phyloP scores from a whole-genome alignment of 345 rosid genomes.

The Rhodamnia rubescens region DNA sequence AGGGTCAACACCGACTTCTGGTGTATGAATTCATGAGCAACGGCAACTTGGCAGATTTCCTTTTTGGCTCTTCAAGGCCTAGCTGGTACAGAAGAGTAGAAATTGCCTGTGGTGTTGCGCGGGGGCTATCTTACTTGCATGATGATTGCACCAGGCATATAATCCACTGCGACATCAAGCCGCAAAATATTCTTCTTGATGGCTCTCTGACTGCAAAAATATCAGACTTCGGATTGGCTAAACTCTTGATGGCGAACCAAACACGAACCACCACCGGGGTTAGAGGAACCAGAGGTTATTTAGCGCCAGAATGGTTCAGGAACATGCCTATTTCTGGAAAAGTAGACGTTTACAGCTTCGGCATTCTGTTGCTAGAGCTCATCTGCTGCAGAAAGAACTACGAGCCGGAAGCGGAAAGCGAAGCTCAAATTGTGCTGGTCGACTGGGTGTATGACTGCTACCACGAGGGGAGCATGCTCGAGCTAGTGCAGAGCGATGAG shows the following conservation, averaged over 20 bases:
- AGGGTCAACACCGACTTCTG: conserved; percentile 10
- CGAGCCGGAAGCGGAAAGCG: background rate
- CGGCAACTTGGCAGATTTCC: conserved; percentile 8
- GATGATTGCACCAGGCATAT: conserved; percentile 8
- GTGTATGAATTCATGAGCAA: conserved; percentile 20
- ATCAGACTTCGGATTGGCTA: conserved; percentile 9
- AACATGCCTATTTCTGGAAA: conserved; percentile 9
- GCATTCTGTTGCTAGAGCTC: conserved; percentile 10
- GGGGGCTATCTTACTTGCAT: conserved; percentile 14
- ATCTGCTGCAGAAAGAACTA: conserved; percentile 4
- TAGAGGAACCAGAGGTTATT: conserved; percentile 3
- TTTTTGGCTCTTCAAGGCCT: conserved; percentile 3
- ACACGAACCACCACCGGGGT: background rate
- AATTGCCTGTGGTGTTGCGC: conserved; percentile 8
- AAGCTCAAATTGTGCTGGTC: background rate
- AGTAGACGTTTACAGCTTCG: conserved; percentile 23
- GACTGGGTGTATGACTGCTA: conserved; percentile 1
- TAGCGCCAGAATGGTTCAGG: conserved; percentile 10
- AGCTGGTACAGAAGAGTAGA: conserved; percentile 9
- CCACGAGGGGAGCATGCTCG: background rate
- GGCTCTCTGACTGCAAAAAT: background rate
- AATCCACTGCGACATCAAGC: conserved; percentile 7
- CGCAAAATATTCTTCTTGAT: conserved; percentile 9
- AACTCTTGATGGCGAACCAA: background rate
- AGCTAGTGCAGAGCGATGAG: background rate